Evolutionary conservation across 352 stramenopile species (phyloP), one percentile per base, ranked within the genome.

Genomic region (Globisporangium nodosum): DNA sequence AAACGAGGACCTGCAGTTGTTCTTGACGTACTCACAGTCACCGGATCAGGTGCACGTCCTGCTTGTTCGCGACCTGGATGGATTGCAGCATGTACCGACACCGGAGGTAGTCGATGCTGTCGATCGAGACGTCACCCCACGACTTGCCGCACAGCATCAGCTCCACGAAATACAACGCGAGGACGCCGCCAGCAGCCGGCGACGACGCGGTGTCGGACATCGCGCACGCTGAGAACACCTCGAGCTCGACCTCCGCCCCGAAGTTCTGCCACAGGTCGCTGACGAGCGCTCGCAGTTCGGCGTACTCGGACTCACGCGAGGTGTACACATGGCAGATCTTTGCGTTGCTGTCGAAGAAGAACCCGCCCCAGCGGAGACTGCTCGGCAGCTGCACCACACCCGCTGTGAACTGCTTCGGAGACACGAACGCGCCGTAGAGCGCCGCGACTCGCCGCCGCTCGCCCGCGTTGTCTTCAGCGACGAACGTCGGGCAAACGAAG

Each of bases 151-250:
- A 16, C 3, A 61, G 5, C 47, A 39, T 45, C 6, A 45, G 31
- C n/a, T 56, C 48, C 5, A 56, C 48, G 21, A 61, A 61, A 16
- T 45, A 16, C 37, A 61, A 48, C 48, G 56, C 47, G 46, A 61
- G 27, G 16, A 61, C 8, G 24, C 47, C 56, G 27, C 55, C 47
- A 18, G 39, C 18, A 3, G 21, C n/a, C 35, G 47, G 39, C 15
- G 47, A 33, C 37, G 47, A 16, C 9, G 47, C 13, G 37, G 0
- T 53, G 3, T 27, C 21, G 15, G 16, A 12, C 9, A 24, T 21
- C 30, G 46, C 35, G 40, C 54, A 50, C 46, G 35, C 15, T 30
- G 21, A 21, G 8, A 8, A 21, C 12, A 55, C 13, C 7, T 18
- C 24, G 54, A 42, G 52, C 16, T 30, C 35, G 2, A 43, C 13